Base-by-base conservation (phyloP, 202 grass and related monocot genomes). In the Eragrostis tef region DNA sequence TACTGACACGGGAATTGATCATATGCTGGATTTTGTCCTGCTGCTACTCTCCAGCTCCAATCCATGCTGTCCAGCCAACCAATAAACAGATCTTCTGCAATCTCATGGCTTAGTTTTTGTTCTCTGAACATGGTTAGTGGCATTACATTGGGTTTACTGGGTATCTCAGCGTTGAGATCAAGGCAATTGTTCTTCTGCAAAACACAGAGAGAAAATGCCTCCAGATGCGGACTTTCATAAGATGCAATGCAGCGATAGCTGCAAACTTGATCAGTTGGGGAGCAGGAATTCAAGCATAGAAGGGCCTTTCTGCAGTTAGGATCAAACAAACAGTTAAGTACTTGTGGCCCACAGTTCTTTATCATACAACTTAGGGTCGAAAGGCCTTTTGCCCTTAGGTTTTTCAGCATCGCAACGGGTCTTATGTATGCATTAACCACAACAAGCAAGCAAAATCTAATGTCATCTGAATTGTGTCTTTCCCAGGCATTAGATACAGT, bases 131-230 rank as follows among this genome's bases (percentile, higher is more conserved):
- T 91, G 52, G 71, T 61, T 43, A 98, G 51, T 9, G 90, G 92
- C 71, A 51, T 31, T 57, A 94, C 84, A 74, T 27, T 65, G 1
- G 92, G 95, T 67, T 90, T 94, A 61, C 63, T 88, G 9, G 95
- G 90, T 80, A 94, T 94, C 56, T 88, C 90, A 29, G 95, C 95
- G 86, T 88, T 88, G 68, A 93, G 90, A 50, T 91, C 90, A 63
- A 98, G 91, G 45, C 92, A 98, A 81, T 98, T 98, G 84, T 98
- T 73, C 84, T 98, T 98, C 83, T 98, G 88, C 87, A 98, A 87
- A 71, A 98, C 95, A 89, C 95, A 98, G 0, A 94, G 80, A 29
- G 95, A 94, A 84, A 98, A 98, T 0, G 92, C 88, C 79, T 98
- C 95, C n/a, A 98, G 83, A 80, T 87, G 72, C 1, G 87, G 82